phyloP scores from a whole-genome alignment of 495 filamentous ascomycete species.

The Sphaerosporella brunnea region DNA sequence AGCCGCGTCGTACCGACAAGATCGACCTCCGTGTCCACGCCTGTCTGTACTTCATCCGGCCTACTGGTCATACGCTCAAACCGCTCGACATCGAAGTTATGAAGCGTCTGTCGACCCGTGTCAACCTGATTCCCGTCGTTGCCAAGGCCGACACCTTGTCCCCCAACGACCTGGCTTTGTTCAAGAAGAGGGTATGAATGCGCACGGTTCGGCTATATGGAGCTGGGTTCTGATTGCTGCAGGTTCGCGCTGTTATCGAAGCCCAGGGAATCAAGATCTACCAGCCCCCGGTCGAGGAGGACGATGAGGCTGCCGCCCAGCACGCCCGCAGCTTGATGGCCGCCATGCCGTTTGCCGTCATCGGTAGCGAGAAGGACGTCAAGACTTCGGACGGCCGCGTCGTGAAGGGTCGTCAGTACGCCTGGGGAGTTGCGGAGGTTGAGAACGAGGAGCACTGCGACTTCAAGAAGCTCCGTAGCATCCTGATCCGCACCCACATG shows the following conservation, averaged over 20 bases:
- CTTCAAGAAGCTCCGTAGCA: slow-evolving; percentile 98
- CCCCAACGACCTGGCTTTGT: slow-evolving; percentile 71
- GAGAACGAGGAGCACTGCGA: slow-evolving; percentile 99
- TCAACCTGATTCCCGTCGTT: slow-evolving; percentile 95
- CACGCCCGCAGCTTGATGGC: slow-evolving; percentile 86
- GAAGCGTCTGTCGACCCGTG: slow-evolving; percentile 92
- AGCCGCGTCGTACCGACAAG: slow-evolving; percentile 91
- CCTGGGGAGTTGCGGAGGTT: slow-evolving; percentile 97
- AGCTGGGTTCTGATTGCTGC: slow-evolving; percentile 1
- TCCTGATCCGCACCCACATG: slow-evolving; percentile 99
- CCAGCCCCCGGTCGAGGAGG: slow-evolving; percentile 89
- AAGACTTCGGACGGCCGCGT: slow-evolving; percentile 89
- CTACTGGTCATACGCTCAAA: slow-evolving; percentile 95
- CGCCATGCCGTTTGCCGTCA: slow-evolving; percentile 97
- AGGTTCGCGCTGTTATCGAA: slow-evolving; percentile 91
- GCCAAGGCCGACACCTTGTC: slow-evolving; percentile 97
- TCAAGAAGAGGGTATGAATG: slow-evolving; percentile 68
- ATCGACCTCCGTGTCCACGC: slow-evolving; percentile 98
- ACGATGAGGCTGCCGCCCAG: slow-evolving; percentile 85
- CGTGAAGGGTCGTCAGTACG: slow-evolving; percentile 96
- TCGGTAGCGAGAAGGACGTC: slow-evolving; percentile 97
- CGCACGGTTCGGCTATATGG: neutral
- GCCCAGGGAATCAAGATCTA: slow-evolving; percentile 99
- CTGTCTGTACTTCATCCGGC: slow-evolving; percentile 96
- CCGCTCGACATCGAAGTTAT: slow-evolving; percentile 98